phyloP scores from a whole-genome alignment of 176 grass and related monocot genomes.

The Pontederia crassipes region DNA sequence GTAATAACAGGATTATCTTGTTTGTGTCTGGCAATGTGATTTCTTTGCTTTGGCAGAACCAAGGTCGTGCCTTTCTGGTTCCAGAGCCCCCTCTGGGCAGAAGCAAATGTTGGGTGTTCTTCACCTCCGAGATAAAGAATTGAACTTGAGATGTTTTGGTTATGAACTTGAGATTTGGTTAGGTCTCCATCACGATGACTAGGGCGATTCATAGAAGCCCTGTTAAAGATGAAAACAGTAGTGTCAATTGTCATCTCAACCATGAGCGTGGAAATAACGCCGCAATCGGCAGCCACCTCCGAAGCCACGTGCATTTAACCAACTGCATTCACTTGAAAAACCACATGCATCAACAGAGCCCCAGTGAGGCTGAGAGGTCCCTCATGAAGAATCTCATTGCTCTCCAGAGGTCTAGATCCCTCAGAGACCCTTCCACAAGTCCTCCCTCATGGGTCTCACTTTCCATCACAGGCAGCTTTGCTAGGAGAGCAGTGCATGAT shows the following conservation, averaged over 20 bases:
- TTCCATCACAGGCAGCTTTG: constrained; percentile 3
- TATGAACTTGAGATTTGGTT: constrained; percentile 1
- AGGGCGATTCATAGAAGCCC: constrained; percentile 2
- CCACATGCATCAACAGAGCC: constrained; percentile 40
- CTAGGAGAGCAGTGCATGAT: constrained; percentile 8
- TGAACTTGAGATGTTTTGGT: not conserved
- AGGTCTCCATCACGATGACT: not conserved
- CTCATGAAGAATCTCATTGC: constrained; percentile 77
- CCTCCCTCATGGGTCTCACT: constrained; percentile 37
- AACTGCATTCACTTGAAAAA: constrained; percentile 75
- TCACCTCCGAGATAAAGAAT: not conserved
- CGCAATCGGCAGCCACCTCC: constrained; percentile 2
- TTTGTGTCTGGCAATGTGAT: no score
- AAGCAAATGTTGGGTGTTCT: no score
- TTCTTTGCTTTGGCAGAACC: no score
- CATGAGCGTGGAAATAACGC: not conserved
- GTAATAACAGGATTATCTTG: no score
- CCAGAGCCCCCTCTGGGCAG: no score
- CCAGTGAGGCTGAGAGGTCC: constrained; percentile 33
- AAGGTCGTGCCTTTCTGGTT: no score
- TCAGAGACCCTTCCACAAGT: constrained; percentile 70
- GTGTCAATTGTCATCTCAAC: not conserved
- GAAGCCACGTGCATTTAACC: constrained; percentile 64
- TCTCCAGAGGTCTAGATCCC: constrained; percentile 75
- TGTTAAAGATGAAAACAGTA: constrained; percentile 2